Conservation (phyloP, 768 basidiomycete species). For the Mycena amicta region DNA sequence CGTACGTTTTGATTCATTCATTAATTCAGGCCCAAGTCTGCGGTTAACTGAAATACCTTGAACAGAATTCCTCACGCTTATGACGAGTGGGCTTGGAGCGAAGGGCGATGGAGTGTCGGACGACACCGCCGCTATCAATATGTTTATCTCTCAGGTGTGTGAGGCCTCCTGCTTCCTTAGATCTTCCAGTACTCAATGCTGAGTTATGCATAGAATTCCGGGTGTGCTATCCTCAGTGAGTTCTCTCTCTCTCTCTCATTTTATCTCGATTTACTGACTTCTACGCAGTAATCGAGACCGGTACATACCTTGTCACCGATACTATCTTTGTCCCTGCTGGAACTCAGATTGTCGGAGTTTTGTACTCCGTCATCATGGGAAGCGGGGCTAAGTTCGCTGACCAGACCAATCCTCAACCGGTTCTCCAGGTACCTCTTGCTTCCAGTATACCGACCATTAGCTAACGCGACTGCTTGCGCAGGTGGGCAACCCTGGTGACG, state of each 20-base stretch:
- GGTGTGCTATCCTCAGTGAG: background rate
- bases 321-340: background rate
- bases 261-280: background rate
- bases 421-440: background rate
- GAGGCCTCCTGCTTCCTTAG: background rate
- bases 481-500: slow-evolving; percentile 1
- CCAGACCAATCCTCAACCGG: background rate
- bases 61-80: background rate
- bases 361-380: background rate
- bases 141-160: background rate
- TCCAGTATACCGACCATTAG: background rate
- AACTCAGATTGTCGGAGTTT: background rate
- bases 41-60: background rate
- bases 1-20: background rate
- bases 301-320: background rate
- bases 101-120: background rate
- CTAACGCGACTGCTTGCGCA: background rate
- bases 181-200: no score
- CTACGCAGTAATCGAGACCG: background rate
- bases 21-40: background rate
- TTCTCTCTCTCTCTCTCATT: background rate
- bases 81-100: background rate
- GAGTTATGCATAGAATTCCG: background rate
- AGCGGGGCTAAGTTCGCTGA: background rate
- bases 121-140: background rate